Evolutionary conservation across 768 basidiomycete genomes (phyloP), one percentile per base, ranked within the genome.

Genomic region (Tulasnella sp.): DNA sequence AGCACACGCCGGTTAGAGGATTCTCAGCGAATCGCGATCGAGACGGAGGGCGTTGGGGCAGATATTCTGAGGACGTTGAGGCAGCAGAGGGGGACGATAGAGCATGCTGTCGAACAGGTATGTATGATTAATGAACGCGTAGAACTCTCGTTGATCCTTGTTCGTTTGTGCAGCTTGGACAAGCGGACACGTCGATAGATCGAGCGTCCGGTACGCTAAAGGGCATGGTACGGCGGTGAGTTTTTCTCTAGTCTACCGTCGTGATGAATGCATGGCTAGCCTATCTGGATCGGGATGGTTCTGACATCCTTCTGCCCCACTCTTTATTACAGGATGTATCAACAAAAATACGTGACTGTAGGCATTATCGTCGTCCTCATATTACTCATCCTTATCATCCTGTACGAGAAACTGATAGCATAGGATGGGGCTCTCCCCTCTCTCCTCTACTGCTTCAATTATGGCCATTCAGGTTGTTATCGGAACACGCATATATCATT

Each of bases 21-120:
- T 61, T 88, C 86, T 19, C 92, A 96, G 60, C 79, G 91, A 22
- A 80, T 98, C 42, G 94, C 94, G 9, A 73, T 99, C 30, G 94
- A 99, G 75, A 97, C 96, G 11, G 96, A 98, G 73, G 84, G 88
- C 67, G 85, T 97, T 45, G 96, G 96, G 8, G 85, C 92, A 10
- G 92, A 92, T 65, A 97, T 99, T 64, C 69, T 99, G 64, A 70
- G 82, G 68, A 92, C 87, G 69, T 75, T 99, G 63, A 73, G 92
- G 56, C 74, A 76, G 1, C 96, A 99, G 72, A 73, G 96, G 64
- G 96, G 97, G 68, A 91, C 92, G 71, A 93, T 99, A 60, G 86
- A 92, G 74, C 87, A 59, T 49, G 56, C 56, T 31, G n/a, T 49
- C 24, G 56, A 59, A 21, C 56, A 59, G 56, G 56, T 59, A 10